A percentile compares a stretch with the other conserved stretches of the same genome.
These are phyloP conservation scores for Diutina scorzettiae DNA, from an alignment of 1,139 yeast genomes.

Conservation along the genomic window DNA sequence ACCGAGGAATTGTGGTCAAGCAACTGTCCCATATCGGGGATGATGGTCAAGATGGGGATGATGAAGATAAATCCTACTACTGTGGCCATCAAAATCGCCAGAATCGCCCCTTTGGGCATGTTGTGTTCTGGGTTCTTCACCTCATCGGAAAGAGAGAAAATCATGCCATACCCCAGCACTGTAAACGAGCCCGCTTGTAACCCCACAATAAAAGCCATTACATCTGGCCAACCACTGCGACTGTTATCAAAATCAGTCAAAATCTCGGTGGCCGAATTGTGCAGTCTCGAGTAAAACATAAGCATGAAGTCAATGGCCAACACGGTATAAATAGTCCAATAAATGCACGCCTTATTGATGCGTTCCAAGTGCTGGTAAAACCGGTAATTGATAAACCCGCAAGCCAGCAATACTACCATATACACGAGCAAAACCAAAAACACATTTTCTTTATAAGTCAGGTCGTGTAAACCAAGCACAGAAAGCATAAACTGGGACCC, in stretches of 20 bases:
- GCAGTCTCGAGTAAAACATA: constrained; percentile 46
- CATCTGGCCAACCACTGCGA: constrained; percentile 50
- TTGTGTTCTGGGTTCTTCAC: constrained; percentile 63
- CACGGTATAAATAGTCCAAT: constrained; percentile 68
- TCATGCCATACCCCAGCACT: constrained; percentile 71
- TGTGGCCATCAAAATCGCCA: constrained; percentile 52
- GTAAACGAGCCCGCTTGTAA: constrained; percentile 72
- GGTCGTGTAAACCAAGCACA: constrained; percentile 47
- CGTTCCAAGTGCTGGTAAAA: constrained; percentile 48
- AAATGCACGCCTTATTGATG: constrained; percentile 54
- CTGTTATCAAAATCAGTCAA: constrained; percentile 61
- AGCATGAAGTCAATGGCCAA: constrained; percentile 52
- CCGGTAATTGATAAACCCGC: constrained; percentile 50
- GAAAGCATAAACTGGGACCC: constrained; percentile 65
- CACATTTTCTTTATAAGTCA: constrained; percentile 45
- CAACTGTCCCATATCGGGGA: constrained; percentile 49
- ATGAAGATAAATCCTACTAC: constrained; percentile 62
- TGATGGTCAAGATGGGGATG: constrained; percentile 55
- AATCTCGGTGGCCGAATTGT: constrained; percentile 47
- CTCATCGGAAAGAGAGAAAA: constrained; percentile 75
- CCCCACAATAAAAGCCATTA: constrained; percentile 59
- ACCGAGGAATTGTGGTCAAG: constrained; percentile 53
- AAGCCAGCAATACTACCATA: constrained; percentile 40
- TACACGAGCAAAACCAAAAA: constrained; percentile 45
- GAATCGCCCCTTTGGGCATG: constrained; percentile 67